Evolutionary conservation across 75 land plant species (phyloP).

Genomic region (Cupressus sempervirens): DNA sequence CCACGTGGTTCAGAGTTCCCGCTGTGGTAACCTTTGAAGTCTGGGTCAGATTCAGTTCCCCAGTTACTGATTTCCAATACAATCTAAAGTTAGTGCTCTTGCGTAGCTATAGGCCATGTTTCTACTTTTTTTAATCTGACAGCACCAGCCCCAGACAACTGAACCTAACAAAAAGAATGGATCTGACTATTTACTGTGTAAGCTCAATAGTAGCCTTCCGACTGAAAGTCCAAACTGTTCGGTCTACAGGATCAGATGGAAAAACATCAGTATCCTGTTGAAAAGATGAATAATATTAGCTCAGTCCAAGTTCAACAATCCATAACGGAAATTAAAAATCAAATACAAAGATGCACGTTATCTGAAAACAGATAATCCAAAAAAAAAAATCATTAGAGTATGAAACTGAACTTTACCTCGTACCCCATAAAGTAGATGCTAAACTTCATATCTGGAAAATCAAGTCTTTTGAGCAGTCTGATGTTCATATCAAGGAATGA

Average conservation of each 20-base stretch:
- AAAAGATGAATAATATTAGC: neutral
- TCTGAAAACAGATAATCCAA: neutral
- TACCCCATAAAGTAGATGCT: slow-evolving; percentile 91
- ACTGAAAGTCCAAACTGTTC: slow-evolving; percentile 78
- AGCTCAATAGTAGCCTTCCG: slow-evolving; percentile 80
- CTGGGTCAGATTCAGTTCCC: slow-evolving; percentile 96
- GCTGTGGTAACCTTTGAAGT: slow-evolving; percentile 94
- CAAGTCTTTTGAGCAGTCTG: slow-evolving; percentile 85
- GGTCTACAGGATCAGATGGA: slow-evolving; percentile 53
- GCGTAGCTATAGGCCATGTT: neutral
- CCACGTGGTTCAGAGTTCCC: slow-evolving; percentile 97
- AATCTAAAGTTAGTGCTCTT: neutral
- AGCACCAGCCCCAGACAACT: neutral
- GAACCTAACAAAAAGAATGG: neutral
- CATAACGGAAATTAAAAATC: neutral
- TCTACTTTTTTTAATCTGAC: neutral
- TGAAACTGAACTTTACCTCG: slow-evolving; percentile 50
- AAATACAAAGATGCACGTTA: neutral
- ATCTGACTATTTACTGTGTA: slow-evolving; percentile 63
- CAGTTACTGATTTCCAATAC: slow-evolving; percentile 57
- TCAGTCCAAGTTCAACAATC: neutral
- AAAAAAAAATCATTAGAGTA: slow-evolving; percentile 2
- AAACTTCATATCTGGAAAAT: slow-evolving; percentile 88
- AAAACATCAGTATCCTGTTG: slow-evolving; percentile 55
- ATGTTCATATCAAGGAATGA: neutral